phyloP scores from a whole-genome alignment of 176 grass and related monocot species.

The Alloteropsis semialata region DNA sequence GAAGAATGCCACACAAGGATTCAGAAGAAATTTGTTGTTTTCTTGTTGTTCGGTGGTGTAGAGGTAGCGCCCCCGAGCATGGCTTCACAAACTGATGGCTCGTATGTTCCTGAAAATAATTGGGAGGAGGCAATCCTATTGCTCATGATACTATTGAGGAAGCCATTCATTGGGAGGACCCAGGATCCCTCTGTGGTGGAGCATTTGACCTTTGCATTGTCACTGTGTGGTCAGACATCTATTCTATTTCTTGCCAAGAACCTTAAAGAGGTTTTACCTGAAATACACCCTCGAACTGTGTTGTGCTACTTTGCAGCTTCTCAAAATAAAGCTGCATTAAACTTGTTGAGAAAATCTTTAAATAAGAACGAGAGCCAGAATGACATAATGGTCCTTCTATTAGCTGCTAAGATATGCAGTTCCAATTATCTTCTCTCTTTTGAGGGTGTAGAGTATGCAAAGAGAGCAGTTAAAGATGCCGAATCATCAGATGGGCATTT shows the following conservation, averaged over 20 bases:
- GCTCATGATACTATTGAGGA: slow-evolving; percentile 82
- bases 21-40: slow-evolving; percentile 89
- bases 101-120: slow-evolving; percentile 89
- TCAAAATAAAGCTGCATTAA: slow-evolving; percentile 68
- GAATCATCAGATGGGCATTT: slow-evolving; percentile 64
- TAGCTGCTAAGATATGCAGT: slow-evolving; percentile 93
- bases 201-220: slow-evolving; percentile 86
- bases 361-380: slow-evolving; percentile 76
- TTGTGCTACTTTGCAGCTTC: slow-evolving; percentile 67
- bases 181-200: slow-evolving; percentile 90
- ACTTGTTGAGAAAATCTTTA: slow-evolving; percentile 78
- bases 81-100: slow-evolving; percentile 79
- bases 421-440: slow-evolving; percentile 52
- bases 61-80: slow-evolving; percentile 77
- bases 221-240: slow-evolving; percentile 80
- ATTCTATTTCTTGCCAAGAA: slow-evolving; percentile 67
- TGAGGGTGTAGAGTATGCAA: slow-evolving; percentile 83
- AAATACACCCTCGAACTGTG: slow-evolving; percentile 71
- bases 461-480: slow-evolving; percentile 51
- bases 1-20: slow-evolving; percentile 78
- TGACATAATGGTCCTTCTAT: slow-evolving; percentile 65
- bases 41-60: slow-evolving; percentile 78
- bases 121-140: slow-evolving; percentile 93
- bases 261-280: slow-evolving; percentile 83
- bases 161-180: slow-evolving; percentile 72